A percentile compares a stretch with the other conserved stretches of the same genome.
phyloP scores from a whole-genome alignment of 2,329 filamentous ascomycete genomes.

The Sarocladium brachiariae region DNA sequence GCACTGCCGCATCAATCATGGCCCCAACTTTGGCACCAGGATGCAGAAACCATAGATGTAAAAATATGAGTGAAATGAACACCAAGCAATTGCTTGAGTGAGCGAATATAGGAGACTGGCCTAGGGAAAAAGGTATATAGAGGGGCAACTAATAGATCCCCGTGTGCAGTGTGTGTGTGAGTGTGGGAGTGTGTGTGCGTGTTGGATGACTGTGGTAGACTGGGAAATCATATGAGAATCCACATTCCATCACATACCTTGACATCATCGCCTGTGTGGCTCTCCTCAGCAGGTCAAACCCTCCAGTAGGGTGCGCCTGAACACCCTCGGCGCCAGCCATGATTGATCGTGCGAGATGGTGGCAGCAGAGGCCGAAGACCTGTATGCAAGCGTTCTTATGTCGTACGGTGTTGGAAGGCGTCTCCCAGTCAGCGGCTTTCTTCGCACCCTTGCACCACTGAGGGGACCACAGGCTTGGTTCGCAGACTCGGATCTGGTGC shows the following conservation, averaged over 20 bases:
- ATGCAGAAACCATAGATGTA: neutral
- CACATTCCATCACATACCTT: constrained; percentile 40
- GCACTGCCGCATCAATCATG: neutral
- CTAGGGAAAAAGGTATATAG: neutral
- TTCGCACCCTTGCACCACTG: constrained; percentile 4
- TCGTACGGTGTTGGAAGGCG: neutral
- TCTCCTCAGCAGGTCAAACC: constrained; percentile 51
- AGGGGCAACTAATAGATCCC: constrained; percentile 5
- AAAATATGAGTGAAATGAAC: neutral
- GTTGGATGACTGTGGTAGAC: no score
- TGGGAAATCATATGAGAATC: constrained; percentile 17
- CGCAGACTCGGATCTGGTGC: no score
- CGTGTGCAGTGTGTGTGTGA: neutral
- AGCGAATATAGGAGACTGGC: neutral
- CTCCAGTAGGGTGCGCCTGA: constrained; percentile 30
- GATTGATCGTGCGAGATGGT: constrained; percentile 11
- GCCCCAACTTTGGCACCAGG: neutral
- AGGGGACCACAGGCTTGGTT: neutral
- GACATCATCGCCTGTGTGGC: constrained; percentile 60
- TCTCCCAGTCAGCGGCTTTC: neutral
- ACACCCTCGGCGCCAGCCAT: constrained; percentile 46
- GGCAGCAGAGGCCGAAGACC: neutral
- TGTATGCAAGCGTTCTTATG: neutral
- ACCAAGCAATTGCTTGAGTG: neutral
- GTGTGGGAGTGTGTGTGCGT: no score